Evolutionary conservation across 371 early-diverging fungal genomes (phyloP), one percentile per base, ranked within the genome.

Genomic region (Mucor indicus): DNA sequence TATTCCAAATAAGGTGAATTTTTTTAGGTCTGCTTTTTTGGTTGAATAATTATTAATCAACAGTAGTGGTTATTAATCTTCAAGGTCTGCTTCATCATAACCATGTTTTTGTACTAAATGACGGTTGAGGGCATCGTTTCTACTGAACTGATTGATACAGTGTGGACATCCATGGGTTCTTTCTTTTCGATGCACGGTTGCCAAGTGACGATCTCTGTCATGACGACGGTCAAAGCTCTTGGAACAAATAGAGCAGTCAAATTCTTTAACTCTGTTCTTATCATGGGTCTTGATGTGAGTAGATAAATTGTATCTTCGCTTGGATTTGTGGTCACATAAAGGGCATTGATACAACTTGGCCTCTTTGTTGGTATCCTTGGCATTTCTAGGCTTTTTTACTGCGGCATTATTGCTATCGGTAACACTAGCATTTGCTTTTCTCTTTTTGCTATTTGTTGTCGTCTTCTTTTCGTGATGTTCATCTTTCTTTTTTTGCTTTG

Each of bases 221-320:
- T 85, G 80, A 36, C 74, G 77, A 40, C 87, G 73, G 13, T 78
- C 77, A 60, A 85, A 87, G 4, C 66, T 47, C 43, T 73, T 77
- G 11, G 40, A 46, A 36, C 87, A 87, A 0, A 57, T 43, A 2
- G 56, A 48, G 54, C 90, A 90, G 20, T 37, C 20, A 61, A 75
- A 86, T 10, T 74, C 79, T 44, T 80, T 80, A 15, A 70, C 64
- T 29, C 88, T 73, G 10, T 72, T 50, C 20, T 79, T 78, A 55
- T 88, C 75, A 57, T 90, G 90, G 7, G 86, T 88, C 46, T 72
- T 73, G 32, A 79, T 61, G 57, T 90, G 90, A 1, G 84, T 81
- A 54, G 73, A 71, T 40, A 90, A 60, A 59, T 90, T 90, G 55
- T 83, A 87, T 17, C 74, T 74, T 32, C 90, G 75, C 13, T 79